These are phyloP conservation scores for Paramicrosporidium saccamoebae DNA, from an alignment of 371 early-diverging fungal species.

Conservation along the genomic window DNA sequence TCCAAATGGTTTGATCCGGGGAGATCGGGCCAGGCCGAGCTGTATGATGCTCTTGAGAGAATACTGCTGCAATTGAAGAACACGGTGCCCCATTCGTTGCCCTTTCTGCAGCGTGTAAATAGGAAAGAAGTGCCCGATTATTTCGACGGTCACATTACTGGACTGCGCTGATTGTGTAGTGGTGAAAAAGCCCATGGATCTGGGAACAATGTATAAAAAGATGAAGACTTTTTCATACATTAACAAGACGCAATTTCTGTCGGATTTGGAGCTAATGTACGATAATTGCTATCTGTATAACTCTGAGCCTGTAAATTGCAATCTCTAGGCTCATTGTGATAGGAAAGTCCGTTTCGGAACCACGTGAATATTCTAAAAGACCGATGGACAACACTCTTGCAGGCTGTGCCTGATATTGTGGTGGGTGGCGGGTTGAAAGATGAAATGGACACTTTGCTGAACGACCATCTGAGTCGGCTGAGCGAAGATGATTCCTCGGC, in stretches of 20 bases:
- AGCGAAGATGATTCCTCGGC: too few relatives aligned
- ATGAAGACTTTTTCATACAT: constrained; percentile 36
- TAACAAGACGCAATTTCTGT: constrained; percentile 31
- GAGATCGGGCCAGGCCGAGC: constrained; percentile 54
- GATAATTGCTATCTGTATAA: constrained; percentile 85
- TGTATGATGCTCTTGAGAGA: constrained; percentile 59
- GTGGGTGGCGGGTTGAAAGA: too few relatives aligned
- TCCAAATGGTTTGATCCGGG: constrained; percentile 74
- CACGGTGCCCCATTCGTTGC: constrained; percentile 32
- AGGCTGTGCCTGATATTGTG: too few relatives aligned
- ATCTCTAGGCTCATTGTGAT: too few relatives aligned
- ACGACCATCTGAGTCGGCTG: too few relatives aligned
- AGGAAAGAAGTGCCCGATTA: constrained; percentile 85
- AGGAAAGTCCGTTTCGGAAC: too few relatives aligned
- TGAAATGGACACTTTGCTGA: too few relatives aligned
- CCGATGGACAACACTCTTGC: too few relatives aligned
- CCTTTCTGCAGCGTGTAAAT: constrained; percentile 64
- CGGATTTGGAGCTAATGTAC: constrained; percentile 57
- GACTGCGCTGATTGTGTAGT: constrained; percentile 77
- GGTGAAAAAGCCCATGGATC: constrained; percentile 92
- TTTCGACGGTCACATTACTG: constrained; percentile 53
- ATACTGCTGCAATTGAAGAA: constrained; percentile 41
- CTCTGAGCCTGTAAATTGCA: too few relatives aligned
- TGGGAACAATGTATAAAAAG: constrained; percentile 60
- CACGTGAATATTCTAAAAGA: too few relatives aligned